Evolutionary conservation across 768 basidiomycete species (phyloP).

Genomic region (Crassisporium funariophilum): DNA sequence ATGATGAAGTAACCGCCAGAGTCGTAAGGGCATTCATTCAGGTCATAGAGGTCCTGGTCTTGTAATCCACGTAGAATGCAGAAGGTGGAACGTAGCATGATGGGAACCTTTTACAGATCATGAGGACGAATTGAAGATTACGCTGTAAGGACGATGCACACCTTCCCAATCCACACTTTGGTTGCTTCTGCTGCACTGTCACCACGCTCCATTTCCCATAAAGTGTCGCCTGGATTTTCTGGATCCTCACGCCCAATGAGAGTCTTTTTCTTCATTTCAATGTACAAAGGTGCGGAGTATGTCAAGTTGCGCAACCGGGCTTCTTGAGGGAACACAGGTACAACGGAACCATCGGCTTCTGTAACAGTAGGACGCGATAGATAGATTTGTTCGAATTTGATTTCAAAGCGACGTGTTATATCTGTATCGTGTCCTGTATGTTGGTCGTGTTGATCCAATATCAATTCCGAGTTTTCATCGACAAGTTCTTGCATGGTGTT

Average conservation of each 20-base stretch:
- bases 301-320: slow-evolving; percentile 93
- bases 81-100: slow-evolving; percentile 96
- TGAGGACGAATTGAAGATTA: slow-evolving; percentile 7
- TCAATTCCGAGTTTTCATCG: slow-evolving; percentile 94
- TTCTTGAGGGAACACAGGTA: slow-evolving; percentile 95
- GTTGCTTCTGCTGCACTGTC: slow-evolving; percentile 63
- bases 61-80: slow-evolving; percentile 84
- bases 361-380: slow-evolving; percentile 93
- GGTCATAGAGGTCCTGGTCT: slow-evolving; percentile 81
- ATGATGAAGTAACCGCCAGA: slow-evolving; percentile 99
- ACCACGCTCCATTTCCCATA: slow-evolving; percentile 75
- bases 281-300: slow-evolving; percentile 93
- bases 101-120: slow-evolving; percentile 77
- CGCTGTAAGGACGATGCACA: slow-evolving; percentile 33
- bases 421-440: slow-evolving; percentile 84
- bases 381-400: slow-evolving; percentile 97
- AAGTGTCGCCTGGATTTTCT: slow-evolving; percentile 75
- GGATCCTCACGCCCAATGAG: slow-evolving; percentile 80
- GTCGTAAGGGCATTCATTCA: slow-evolving; percentile 98
- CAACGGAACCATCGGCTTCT: slow-evolving; percentile 92
- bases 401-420: slow-evolving; percentile 91
- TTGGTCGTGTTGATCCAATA: slow-evolving; percentile 95
- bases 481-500: slow-evolving; percentile 99
- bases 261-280: slow-evolving; percentile 92
- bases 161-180: slow-evolving; percentile 96